phyloP scores from a whole-genome alignment of 176 grass and related monocot species.

The Bothriochloa decipiens region DNA sequence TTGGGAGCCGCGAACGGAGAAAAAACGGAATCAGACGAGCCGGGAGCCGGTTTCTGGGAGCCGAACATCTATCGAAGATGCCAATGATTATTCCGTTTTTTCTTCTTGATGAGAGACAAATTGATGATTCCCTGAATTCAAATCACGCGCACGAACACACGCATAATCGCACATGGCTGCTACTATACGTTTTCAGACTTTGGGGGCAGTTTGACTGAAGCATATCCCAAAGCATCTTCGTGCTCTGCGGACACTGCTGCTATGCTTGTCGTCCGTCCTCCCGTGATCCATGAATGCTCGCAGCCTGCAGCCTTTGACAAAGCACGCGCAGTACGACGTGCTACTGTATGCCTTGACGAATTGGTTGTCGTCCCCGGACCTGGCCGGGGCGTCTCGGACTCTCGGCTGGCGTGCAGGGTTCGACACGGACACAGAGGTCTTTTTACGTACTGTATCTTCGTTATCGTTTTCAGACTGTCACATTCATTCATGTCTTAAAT shows the following conservation, averaged over 20 bases:
- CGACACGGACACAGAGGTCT: too few relatives aligned
- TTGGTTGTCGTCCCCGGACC: too few relatives aligned
- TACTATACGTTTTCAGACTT: not conserved
- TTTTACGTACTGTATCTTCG: too few relatives aligned
- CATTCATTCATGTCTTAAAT: not conserved
- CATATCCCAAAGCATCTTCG: not conserved
- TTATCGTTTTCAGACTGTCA: not conserved
- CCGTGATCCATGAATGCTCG: not conserved
- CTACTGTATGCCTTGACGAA: too few relatives aligned
- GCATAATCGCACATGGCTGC: not conserved
- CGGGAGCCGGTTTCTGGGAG: not conserved
- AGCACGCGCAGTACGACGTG: not conserved
- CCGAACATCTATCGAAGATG: not conserved
- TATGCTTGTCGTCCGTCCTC: not conserved
- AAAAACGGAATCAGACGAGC: not conserved
- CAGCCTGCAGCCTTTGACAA: not conserved
- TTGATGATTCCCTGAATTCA: not conserved
- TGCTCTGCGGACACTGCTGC: not conserved
- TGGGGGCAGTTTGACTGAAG: not conserved
- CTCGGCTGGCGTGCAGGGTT: too few relatives aligned
- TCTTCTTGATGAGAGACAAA: not conserved
- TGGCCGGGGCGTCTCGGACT: too few relatives aligned
- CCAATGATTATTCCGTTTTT: constrained; percentile 1
- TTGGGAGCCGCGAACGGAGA: not conserved
- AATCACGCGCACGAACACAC: not conserved